Evolutionary conservation across 306 rosid genomes (phyloP), one percentile per base, ranked within the genome.

Genomic region (Cyclanthera cordifolia): DNA sequence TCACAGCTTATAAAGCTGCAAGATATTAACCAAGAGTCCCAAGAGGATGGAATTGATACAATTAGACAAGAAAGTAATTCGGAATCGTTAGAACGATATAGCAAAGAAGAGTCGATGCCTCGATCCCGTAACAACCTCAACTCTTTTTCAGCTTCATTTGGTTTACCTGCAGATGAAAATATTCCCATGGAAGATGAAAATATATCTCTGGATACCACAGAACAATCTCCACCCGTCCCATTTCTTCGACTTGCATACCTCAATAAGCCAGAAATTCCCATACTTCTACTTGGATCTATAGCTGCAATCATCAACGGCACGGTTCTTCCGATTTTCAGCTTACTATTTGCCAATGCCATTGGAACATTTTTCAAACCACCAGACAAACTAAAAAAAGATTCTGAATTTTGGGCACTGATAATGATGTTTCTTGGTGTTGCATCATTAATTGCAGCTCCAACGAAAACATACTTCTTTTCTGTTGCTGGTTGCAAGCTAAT

Each of bases 201-300:
- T 21, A 23, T 13, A 45, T 7, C 81, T 64, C 53, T 75, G 49
- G 53, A 55, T 49, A 37, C 77, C 61, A 43, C 76, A 6, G 51
- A 65, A 69, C 53, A 3, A 28, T 80, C 82, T n/a, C 77, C 64
- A 66, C 47, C 84, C 56, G 84, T 84, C 51, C 71, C 92, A 11
- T 72, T 84, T 53, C 25, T 58, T 23, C 79, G 84, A 54, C 85
- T 90, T 53, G 90, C 90, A 9, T 73, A 59, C 76, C 90, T 90
- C 60, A 90, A 90, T 82, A 90, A 85, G 76, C 90, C 91, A 9
- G 96, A 90, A 81, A 76, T 85, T 78, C 90, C 84, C 52, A 64
- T 75, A 13, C 75, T 90, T 63, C 67, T 85, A 21, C 48, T 82
- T 27, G 96, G 92, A 23, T 65, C 80, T 41, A 19, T 85, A 57